Conservation (phyloP, 2,329 filamentous ascomycete species). For the Cephalotrichum gorgonifer region DNA sequence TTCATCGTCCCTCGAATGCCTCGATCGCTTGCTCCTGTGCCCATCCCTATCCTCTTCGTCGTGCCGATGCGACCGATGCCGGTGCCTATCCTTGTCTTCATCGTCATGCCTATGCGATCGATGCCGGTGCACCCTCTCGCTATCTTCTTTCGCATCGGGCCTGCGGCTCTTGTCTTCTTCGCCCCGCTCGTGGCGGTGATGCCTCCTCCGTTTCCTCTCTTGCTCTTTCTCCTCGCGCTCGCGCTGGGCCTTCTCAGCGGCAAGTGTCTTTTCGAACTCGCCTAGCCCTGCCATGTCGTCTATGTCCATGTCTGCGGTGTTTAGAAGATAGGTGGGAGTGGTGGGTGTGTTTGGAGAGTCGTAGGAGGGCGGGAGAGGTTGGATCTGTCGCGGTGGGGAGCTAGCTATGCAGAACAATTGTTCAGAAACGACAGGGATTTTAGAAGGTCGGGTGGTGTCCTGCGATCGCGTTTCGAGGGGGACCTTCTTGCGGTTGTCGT, state of each 20-base stretch:
- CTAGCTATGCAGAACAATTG: no score
- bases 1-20: neutral
- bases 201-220: slow-evolving; percentile 21
- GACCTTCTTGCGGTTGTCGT: no score
- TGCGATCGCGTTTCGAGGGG: no score
- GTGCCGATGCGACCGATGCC: slow-evolving; percentile 26
- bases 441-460: no score
- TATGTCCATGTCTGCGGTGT: no score
- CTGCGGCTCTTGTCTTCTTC: no score
- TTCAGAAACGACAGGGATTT: no score
- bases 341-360: neutral
- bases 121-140: slow-evolving; percentile 34
- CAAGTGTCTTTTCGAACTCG: slow-evolving; percentile 71
- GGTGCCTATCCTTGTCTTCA: slow-evolving; percentile 28
- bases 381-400: neutral
- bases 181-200: slow-evolving; percentile 2
- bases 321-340: no score
- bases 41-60: slow-evolving; percentile 23
- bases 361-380: neutral
- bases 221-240: slow-evolving; percentile 25
- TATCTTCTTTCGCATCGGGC: no score
- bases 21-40: slow-evolving; percentile 11
- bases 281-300: slow-evolving; percentile 41
- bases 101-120: slow-evolving; percentile 21
- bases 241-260: slow-evolving; percentile 47